These are phyloP conservation scores for Acacia pycnantha DNA, from an alignment of 331 rosid species.

Conservation along the genomic window DNA sequence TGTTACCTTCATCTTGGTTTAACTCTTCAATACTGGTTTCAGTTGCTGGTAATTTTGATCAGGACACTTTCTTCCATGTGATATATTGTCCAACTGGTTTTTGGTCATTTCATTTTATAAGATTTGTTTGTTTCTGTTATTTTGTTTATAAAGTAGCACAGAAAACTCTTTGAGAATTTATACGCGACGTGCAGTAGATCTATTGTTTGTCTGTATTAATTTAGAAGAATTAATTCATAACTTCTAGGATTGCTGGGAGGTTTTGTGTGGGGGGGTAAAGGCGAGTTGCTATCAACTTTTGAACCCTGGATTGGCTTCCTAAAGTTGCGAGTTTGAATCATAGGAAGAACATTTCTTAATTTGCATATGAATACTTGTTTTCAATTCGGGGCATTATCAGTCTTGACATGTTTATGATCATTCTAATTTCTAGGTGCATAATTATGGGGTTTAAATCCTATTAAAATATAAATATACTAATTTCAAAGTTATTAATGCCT, in stretches of 20 bases:
- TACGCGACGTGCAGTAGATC: background rate
- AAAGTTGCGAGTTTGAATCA: background rate
- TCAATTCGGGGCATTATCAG: background rate
- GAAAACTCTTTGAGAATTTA: background rate
- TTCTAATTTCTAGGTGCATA: background rate
- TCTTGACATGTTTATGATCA: background rate
- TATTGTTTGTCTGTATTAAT: background rate
- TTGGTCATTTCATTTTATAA: background rate
- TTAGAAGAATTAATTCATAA: background rate
- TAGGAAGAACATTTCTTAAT: background rate
- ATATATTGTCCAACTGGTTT: background rate
- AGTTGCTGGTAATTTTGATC: background rate
- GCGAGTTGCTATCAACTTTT: background rate
- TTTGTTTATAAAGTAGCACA: background rate
- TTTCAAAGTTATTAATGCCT: background rate
- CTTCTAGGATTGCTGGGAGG: background rate
- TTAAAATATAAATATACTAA: background rate
- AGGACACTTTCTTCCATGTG: background rate
- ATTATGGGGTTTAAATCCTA: background rate
- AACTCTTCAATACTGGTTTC: background rate
- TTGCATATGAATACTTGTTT: background rate
- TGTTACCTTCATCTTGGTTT: background rate
- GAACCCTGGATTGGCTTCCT: background rate
- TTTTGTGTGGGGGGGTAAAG: background rate
- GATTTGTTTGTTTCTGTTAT: background rate